Conservation (phyloP, 176 grass and related monocot genomes). For the Luzula sylvatica region DNA sequence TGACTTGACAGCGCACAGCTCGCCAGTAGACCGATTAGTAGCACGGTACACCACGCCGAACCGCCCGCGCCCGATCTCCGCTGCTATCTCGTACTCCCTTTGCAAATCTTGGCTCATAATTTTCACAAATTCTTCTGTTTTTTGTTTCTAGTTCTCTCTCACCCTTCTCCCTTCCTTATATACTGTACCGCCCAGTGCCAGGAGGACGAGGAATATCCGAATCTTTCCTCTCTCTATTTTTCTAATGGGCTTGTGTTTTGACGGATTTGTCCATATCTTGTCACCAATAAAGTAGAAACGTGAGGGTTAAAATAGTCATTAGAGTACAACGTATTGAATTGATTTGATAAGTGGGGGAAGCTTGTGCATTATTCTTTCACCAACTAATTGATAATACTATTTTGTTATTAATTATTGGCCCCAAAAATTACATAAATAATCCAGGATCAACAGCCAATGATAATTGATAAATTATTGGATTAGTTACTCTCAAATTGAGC, state of each 20-base stretch:
- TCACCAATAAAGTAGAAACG: neutral
- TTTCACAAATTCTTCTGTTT: neutral
- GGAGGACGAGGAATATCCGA: slow-evolving; percentile 2
- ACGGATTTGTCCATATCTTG: neutral
- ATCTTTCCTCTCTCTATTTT: neutral
- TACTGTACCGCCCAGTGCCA: neutral
- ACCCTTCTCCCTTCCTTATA: neutral
- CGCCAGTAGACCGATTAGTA: slow-evolving; percentile 53
- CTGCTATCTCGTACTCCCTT: slow-evolving; percentile 55
- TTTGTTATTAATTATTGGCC: too few relatives aligned
- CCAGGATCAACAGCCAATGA: too few relatives aligned
- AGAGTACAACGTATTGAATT: too few relatives aligned
- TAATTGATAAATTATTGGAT: too few relatives aligned
- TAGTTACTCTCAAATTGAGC: too few relatives aligned
- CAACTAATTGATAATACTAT: too few relatives aligned
- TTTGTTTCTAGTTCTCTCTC: neutral
- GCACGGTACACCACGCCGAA: slow-evolving; percentile 69
- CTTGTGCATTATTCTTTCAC: too few relatives aligned
- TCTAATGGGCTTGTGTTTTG: neutral
- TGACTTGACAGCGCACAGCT: slow-evolving; percentile 64
- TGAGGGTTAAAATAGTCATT: neutral
- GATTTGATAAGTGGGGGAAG: too few relatives aligned
- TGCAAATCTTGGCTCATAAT: slow-evolving; percentile 52
- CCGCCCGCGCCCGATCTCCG: slow-evolving; percentile 68
- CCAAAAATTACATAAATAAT: too few relatives aligned